These are phyloP conservation scores for Bonnemaisonia californica DNA, from an alignment of 31 red algal species.

Conservation along the genomic window DNA sequence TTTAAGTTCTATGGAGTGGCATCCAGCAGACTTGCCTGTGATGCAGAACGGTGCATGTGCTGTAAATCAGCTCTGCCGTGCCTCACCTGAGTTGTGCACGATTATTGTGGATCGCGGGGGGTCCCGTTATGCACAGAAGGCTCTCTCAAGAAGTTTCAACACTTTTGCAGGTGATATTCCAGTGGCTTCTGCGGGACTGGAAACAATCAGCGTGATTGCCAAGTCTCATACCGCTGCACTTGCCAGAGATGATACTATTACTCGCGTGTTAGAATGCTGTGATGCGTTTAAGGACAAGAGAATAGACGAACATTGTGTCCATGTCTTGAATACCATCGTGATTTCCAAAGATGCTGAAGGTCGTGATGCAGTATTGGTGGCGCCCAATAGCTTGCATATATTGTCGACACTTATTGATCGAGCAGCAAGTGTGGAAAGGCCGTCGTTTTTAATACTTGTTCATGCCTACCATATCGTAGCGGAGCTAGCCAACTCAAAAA, in stretches of 20 bases:
- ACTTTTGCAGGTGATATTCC: constrained; percentile 36
- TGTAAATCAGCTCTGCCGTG: constrained; percentile 7
- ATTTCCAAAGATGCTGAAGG: not conserved
- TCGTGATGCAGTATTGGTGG: not conserved
- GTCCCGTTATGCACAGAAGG: constrained; percentile 1
- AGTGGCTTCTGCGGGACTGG: constrained; percentile 46
- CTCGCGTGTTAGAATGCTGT: constrained; percentile 33
- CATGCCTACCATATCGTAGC: constrained; percentile 30
- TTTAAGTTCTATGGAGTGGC: constrained; percentile 24
- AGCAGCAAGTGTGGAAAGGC: not conserved
- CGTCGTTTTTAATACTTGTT: not conserved
- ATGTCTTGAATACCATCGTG: constrained; percentile 17
- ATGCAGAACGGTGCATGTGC: constrained; percentile 48
- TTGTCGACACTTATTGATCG: constrained; percentile 41
- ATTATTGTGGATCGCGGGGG: constrained; percentile 42
- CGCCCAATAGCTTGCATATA: not conserved
- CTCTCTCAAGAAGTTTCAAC: constrained; percentile 16
- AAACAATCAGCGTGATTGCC: constrained; percentile 14
- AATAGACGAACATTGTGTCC: constrained; percentile 32
- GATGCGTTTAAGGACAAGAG: constrained; percentile 28
- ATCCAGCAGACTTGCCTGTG: constrained; percentile 35
- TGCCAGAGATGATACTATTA: not conserved
- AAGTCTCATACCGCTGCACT: not conserved
- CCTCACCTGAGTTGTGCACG: constrained; percentile 31
- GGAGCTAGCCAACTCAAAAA: not conserved